Evolutionary conservation across 768 basidiomycete genomes (phyloP), one percentile per base, ranked within the genome.

Genomic region (Auricularia heimuer): DNA sequence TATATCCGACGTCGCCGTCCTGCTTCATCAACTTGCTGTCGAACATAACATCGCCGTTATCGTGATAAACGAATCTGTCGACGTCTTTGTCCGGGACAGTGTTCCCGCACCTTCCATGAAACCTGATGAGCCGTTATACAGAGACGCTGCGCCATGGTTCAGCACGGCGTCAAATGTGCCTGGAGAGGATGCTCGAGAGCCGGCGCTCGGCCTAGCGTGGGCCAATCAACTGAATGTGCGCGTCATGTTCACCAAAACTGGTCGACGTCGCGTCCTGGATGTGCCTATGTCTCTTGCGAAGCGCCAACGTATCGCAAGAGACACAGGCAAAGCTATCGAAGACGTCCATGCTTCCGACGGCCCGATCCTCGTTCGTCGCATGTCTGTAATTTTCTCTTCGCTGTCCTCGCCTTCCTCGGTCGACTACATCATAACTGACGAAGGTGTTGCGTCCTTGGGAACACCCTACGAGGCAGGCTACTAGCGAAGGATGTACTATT

Each of bases 181-280:
- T 0, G 83, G 83, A 1, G 84, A 85, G 65, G 77, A 81, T 65
- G 75, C 73, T 56, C 93, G 94, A 71, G 90, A 96, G 74, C 93
- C 90, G 0, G 85, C 83, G 45, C 77, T 98, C 2, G 95, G 95
- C 2, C 84, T 97, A 62, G 87, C 86, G 8, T 98, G 96, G 96
- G 90, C 95, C 16, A 98, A 96, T 74, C 89, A 92, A 70, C 80
- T 98, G 65, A 95, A 96, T 69, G 82, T 81, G 3, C 83, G 96
- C 29, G 82, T 98, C 58, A 87, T 96, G 81, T 81, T 97, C 62
- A 83, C 82, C 54, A 83, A 92, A 36, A 94, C 94, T 0, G 83
- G 83, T 10, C 79, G 92, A 66, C 80, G 88, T 65, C 80, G 84
- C 58, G 79, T 85, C 65, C 71, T 89, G 34, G 75, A 79, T 64